phyloP scores from a whole-genome alignment of 139 green algal genomes.

The Micromonas pusilla region DNA sequence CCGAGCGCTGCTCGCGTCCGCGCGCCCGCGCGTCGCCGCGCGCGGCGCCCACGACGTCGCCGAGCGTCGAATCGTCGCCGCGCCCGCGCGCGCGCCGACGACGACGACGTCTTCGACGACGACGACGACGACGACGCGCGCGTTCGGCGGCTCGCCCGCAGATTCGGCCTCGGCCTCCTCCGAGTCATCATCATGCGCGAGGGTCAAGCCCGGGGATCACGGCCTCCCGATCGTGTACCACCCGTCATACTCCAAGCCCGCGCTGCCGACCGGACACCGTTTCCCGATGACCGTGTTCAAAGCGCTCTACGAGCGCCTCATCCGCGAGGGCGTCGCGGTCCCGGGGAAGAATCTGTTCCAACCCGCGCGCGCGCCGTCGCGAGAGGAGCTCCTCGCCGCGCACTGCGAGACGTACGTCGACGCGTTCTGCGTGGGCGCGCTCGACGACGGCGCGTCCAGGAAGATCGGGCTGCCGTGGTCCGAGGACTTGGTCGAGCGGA shows the following conservation, averaged over 20 bases:
- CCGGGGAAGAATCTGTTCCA: conserved; percentile 3
- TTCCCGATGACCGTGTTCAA: conserved; percentile 75
- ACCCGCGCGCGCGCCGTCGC: conserved; percentile 4
- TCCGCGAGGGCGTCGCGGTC: conserved; percentile 40
- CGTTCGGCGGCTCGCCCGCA: too few relatives aligned
- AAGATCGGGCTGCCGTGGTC: conserved; percentile 43
- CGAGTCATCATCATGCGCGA: too few relatives aligned
- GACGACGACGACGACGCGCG: too few relatives aligned
- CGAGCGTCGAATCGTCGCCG: too few relatives aligned
- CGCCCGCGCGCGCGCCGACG: too few relatives aligned
- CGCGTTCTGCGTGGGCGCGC: conserved; percentile 38
- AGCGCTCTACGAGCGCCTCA: conserved; percentile 44
- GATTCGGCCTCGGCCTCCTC: too few relatives aligned
- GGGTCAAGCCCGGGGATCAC: background rate
- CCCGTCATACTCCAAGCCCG: conserved; percentile 56
- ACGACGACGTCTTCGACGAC: too few relatives aligned
- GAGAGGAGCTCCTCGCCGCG: conserved; percentile 45
- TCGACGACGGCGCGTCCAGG: conserved; percentile 37
- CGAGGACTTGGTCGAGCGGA: conserved; percentile 43
- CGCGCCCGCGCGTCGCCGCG: too few relatives aligned
- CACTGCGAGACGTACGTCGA: conserved; percentile 61
- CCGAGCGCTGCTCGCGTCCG: too few relatives aligned
- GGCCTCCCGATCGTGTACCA: conserved; percentile 51
- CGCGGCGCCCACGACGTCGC: too few relatives aligned
- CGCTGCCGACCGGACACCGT: conserved; percentile 52